A percentile compares a stretch with the other conserved stretches of the same genome.
These are phyloP conservation scores for Claviceps africana DNA, from an alignment of 2,329 filamentous ascomycete species.

Conservation along the genomic window DNA sequence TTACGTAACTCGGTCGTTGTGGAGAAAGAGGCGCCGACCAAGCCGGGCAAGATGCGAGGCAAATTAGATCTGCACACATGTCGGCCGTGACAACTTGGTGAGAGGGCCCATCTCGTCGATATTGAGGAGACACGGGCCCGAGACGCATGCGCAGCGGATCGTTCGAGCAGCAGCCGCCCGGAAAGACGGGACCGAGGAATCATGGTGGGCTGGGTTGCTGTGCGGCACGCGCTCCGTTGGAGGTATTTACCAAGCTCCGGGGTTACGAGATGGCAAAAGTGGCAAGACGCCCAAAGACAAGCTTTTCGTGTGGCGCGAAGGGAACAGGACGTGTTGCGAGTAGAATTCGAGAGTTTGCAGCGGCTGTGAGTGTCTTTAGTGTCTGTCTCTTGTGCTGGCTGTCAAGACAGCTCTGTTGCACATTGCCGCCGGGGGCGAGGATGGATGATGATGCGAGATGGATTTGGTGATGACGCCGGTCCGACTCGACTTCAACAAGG, in stretches of 20 bases:
- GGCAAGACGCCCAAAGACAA: neutral
- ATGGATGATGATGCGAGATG: constrained; percentile 3
- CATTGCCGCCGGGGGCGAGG: constrained; percentile 20
- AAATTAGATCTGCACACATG: constrained; percentile 20
- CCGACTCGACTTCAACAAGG: constrained; percentile 3
- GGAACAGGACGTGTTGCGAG: neutral
- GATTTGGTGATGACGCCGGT: constrained; percentile 18
- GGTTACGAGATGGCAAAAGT: constrained; percentile 4
- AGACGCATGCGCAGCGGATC: constrained; percentile 15
- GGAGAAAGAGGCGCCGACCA: constrained; percentile 21
- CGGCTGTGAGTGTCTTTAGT: neutral
- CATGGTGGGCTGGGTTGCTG: constrained; percentile 16
- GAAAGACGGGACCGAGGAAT: constrained; percentile 27
- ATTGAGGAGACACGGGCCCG: constrained; percentile 12
- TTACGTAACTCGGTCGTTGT: constrained; percentile 21
- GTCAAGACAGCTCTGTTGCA: constrained; percentile 14
- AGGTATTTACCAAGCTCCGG: constrained; percentile 1
- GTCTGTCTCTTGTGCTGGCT: constrained; percentile 5
- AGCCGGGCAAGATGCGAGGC: constrained; percentile 15
- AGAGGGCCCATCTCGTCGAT: constrained; percentile 15
- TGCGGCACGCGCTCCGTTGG: neutral
- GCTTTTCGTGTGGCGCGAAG: neutral
- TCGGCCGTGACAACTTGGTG: constrained; percentile 14
- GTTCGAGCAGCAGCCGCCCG: constrained; percentile 25
- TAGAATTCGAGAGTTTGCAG: neutral